Percentiles rank a stretch among this genome's conserved stretches.
Evolutionary conservation across 257 asterid genomes (phyloP).

Genomic region (Eucommia ulmoides): DNA sequence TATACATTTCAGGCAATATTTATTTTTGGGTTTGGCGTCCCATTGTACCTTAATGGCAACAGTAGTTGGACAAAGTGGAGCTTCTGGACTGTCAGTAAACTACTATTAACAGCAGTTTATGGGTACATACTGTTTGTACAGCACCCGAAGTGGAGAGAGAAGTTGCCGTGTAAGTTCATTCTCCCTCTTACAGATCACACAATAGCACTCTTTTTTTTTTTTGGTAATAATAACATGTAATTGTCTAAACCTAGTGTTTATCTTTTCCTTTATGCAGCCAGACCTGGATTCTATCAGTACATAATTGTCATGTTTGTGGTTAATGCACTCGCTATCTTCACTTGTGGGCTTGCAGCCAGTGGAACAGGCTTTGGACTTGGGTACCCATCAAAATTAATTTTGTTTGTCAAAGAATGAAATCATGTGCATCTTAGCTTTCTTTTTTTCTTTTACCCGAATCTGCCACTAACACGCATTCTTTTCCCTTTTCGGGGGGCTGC

Average conservation of each 20-base stretch:
- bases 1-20: not conserved
- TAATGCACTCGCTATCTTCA: constrained; percentile 33
- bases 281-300: constrained; percentile 83
- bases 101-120: constrained; percentile 53
- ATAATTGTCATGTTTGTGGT: constrained; percentile 58
- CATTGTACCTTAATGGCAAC: constrained; percentile 5
- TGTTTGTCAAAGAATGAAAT: not conserved
- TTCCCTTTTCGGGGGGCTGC: too few relatives aligned
- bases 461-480: not conserved
- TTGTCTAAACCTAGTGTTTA: not conserved
- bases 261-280: constrained; percentile 33
- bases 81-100: constrained; percentile 37
- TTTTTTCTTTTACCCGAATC: not conserved
- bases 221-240: not conserved
- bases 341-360: constrained; percentile 60
- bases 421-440: not conserved
- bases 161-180: constrained; percentile 69
- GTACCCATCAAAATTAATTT: constrained; percentile 24
- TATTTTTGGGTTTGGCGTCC: not conserved
- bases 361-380: constrained; percentile 65
- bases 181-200: not conserved
- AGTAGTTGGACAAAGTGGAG: constrained; percentile 72
- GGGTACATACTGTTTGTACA: constrained; percentile 79
- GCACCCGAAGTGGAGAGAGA: constrained; percentile 89
- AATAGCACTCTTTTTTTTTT: constrained; percentile 3